Evolutionary conservation across 106 monocot genomes (phyloP), one percentile per base, ranked within the genome.

Genomic region (Dendrobium officinale): DNA sequence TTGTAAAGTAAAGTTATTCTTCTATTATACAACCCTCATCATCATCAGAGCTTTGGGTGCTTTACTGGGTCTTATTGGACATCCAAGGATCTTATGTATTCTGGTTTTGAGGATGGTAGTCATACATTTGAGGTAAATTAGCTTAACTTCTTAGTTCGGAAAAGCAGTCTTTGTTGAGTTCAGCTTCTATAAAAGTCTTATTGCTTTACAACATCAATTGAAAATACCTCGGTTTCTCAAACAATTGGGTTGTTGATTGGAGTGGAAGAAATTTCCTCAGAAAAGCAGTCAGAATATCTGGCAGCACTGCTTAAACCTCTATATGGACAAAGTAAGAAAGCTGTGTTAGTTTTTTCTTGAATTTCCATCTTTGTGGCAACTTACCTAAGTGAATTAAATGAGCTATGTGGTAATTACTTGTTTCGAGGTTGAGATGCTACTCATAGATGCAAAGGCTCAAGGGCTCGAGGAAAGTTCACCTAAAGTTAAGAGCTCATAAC

Each of bases 171-270:
- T 33, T 48, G 7, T 9, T 56, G 24, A 8, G 78, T 2, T 68
- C 42, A 16, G 41, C 31, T 24, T 47, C 3, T 79, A 8, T 64
- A 55, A 73, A 37, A 17, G 18, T 26, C 73, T 18, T 55, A 42
- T 59, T 75, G 54, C 43, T 72, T 22, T 67, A 37, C 72, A 72
- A 56, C 43, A 24, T 26, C 44, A 42, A 19, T 31, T 26, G 9
- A 49, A 72, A 51, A n/a, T 59, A 47, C 0, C 16, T 5, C 73
- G 29, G 66, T 40, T 55, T 79, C 56, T 10, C 44, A 98, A 94
- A 94, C 94, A 22, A 91, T 98, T 84, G 97, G 97, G 31, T 81
- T 98, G 19, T 81, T 98, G 89, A 92, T 98, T 80, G 97, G 97
- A 51, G 89, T 95, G 92, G 97, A 98, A 81, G 97, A 92, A 76